Conservation (phyloP, 345 rosid genomes). For the Corchorus olitorius region DNA sequence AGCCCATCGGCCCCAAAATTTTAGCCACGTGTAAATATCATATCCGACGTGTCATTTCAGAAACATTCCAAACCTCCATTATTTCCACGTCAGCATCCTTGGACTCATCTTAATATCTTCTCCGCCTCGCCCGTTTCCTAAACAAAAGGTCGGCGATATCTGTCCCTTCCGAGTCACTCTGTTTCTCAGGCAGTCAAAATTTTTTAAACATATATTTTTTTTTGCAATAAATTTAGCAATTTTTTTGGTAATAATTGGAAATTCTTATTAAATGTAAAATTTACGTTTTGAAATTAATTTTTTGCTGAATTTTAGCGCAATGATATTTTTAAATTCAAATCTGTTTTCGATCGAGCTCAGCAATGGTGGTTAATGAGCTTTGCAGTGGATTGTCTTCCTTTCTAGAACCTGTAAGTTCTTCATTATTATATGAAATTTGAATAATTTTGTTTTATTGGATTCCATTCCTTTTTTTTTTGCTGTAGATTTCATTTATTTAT, state of each 20-base stretch:
- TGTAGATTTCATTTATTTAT: slow-evolving; percentile 1
- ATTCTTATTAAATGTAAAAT: background rate
- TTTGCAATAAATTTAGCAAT: slow-evolving; percentile 6
- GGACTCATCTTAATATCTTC: slow-evolving; percentile 26
- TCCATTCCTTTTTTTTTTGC: background rate
- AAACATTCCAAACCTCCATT: slow-evolving; percentile 37
- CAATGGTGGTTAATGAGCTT: slow-evolving; percentile 28
- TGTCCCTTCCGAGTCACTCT: slow-evolving; percentile 20
- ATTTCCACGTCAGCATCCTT: slow-evolving; percentile 48
- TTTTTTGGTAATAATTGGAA: slow-evolving; percentile 1
- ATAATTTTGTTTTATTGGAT: background rate
- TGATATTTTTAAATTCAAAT: slow-evolving; percentile 12
- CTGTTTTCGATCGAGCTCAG: slow-evolving; percentile 26
- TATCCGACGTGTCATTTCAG: slow-evolving; percentile 36
- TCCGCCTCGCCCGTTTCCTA: slow-evolving; percentile 21
- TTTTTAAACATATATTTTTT: background rate
- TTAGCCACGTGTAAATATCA: slow-evolving; percentile 34
- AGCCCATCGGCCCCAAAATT: background rate
- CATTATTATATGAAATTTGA: background rate
- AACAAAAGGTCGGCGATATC: slow-evolving; percentile 29
- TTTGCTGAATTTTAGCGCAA: slow-evolving; percentile 9
- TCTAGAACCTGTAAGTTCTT: slow-evolving; percentile 25
- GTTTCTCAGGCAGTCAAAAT: slow-evolving; percentile 19
- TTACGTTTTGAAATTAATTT: background rate
- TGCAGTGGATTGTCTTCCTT: slow-evolving; percentile 19